phyloP scores from a whole-genome alignment of 306 rosid species.

The Luffa acutangula region DNA sequence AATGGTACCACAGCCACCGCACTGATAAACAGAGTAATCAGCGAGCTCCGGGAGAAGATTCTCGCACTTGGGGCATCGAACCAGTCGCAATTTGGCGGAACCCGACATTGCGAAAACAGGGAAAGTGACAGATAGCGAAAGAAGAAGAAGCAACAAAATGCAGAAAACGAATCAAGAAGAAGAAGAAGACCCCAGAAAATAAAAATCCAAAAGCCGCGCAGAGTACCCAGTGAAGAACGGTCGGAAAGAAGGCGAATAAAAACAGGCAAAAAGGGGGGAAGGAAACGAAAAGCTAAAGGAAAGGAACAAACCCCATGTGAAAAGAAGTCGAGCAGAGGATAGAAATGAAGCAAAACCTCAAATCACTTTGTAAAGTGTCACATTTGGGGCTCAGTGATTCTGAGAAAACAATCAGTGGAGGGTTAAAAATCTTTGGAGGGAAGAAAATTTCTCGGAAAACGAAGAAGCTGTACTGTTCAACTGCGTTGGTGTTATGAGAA shows the following conservation, averaged over 20 bases:
- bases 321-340: background rate
- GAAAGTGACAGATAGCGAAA: slow-evolving; percentile 12
- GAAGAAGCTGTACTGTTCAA: background rate
- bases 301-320: background rate
- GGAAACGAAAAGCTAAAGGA: slow-evolving; percentile 18
- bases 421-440: background rate
- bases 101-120: slow-evolving; percentile 47
- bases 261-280: background rate
- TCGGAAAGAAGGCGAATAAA: slow-evolving; percentile 13
- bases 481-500: background rate
- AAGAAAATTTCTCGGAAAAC: slow-evolving; percentile 4
- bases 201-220: background rate
- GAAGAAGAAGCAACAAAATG: slow-evolving; percentile 11
- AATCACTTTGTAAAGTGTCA: background rate
- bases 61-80: slow-evolving; percentile 89
- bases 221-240: slow-evolving; percentile 12
- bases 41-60: slow-evolving; percentile 87
- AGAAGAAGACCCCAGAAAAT: background rate
- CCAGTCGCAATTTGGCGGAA: slow-evolving; percentile 48
- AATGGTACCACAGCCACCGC: slow-evolving; percentile 91
- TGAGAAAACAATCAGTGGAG: slow-evolving; percentile 28
- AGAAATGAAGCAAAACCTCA: background rate
- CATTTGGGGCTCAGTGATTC: slow-evolving; percentile 16
- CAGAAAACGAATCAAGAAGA: background rate
- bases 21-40: slow-evolving; percentile 77